Evolutionary conservation across 2,329 filamentous ascomycete genomes (phyloP).

Genomic region (Hypocreales sp.): DNA sequence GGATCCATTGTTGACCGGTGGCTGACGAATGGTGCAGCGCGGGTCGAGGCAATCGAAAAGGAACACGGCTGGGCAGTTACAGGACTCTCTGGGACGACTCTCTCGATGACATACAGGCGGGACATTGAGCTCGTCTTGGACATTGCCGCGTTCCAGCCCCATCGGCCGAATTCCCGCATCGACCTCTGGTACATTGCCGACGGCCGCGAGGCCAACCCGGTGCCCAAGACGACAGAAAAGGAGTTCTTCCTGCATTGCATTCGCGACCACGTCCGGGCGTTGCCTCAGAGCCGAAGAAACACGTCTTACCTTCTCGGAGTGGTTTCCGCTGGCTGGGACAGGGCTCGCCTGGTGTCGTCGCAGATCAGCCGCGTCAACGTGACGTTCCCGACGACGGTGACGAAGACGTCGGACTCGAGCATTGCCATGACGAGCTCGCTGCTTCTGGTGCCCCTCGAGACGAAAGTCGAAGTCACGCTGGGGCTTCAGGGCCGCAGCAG

Average conservation of each 20-base stretch:
- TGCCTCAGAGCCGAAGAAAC: constrained; percentile 41
- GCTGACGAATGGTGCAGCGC: constrained; percentile 35
- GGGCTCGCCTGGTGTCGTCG: constrained; percentile 40
- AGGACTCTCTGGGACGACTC: constrained; percentile 40
- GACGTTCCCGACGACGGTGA: constrained; percentile 48
- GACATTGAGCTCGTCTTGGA: constrained; percentile 64
- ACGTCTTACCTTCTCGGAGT: constrained; percentile 41
- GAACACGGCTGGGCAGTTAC: constrained; percentile 58
- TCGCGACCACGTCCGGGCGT: constrained; percentile 47
- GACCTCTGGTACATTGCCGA: constrained; percentile 57
- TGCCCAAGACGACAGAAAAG: constrained; percentile 46
- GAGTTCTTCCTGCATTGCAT: constrained; percentile 65
- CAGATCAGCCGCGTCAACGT: constrained; percentile 47
- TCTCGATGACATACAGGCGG: constrained; percentile 61
- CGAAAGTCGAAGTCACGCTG: constrained; percentile 51
- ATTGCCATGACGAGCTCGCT: constrained; percentile 47
- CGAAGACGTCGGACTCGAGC: constrained; percentile 47
- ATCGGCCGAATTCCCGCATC: constrained; percentile 36
- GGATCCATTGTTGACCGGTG: not conserved
- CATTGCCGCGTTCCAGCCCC: constrained; percentile 39
- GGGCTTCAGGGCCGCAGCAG: constrained; percentile 31
- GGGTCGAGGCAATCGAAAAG: constrained; percentile 49
- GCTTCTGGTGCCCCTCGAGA: constrained; percentile 47
- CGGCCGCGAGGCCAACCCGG: constrained; percentile 33
- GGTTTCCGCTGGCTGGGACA: constrained; percentile 51